Evolutionary conservation across 2,329 filamentous ascomycete species (phyloP).

Genomic region (Botryotinia narcissicola): DNA sequence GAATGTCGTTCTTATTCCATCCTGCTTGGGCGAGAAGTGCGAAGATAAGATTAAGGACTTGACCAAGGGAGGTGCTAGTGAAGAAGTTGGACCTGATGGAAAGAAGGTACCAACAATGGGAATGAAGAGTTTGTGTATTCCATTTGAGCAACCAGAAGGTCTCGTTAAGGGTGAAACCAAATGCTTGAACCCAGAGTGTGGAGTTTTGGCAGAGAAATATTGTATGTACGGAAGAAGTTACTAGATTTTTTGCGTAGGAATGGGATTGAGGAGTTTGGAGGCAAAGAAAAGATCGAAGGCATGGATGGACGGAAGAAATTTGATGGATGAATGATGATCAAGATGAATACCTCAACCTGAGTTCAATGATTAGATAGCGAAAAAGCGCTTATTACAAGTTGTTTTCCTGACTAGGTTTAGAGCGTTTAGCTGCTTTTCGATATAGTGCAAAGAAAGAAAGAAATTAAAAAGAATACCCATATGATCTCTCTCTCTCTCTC

Average conservation of each 20-base stretch:
- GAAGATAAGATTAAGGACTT: conserved; percentile 95
- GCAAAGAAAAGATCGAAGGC: background rate
- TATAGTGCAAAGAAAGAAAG: background rate
- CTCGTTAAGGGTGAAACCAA: conserved; percentile 79
- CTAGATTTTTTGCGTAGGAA: conserved; percentile 24
- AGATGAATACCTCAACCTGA: conserved; percentile 13
- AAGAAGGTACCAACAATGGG: conserved; percentile 68
- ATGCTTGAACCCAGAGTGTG: conserved; percentile 88
- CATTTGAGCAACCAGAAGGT: conserved; percentile 82
- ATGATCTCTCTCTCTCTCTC: background rate
- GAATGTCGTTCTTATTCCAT: conserved; percentile 89
- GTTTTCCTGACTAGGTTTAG: background rate
- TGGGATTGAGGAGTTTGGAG: conserved; percentile 21
- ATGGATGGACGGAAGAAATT: background rate
- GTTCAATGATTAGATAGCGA: conserved; percentile 2
- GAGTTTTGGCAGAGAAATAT: conserved; percentile 74
- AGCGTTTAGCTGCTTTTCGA: background rate
- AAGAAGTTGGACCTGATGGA: conserved; percentile 40
- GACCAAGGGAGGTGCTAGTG: conserved; percentile 72
- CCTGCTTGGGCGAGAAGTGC: conserved; percentile 78
- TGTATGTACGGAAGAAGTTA: conserved; percentile 81
- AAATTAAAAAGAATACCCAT: background rate
- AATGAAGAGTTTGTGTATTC: conserved; percentile 74
- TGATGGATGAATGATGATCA: conserved; percentile 19
- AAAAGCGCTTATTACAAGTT: background rate